Conservation (phyloP, 371 early-diverging fungal species). For the Mortierella sp. region DNA sequence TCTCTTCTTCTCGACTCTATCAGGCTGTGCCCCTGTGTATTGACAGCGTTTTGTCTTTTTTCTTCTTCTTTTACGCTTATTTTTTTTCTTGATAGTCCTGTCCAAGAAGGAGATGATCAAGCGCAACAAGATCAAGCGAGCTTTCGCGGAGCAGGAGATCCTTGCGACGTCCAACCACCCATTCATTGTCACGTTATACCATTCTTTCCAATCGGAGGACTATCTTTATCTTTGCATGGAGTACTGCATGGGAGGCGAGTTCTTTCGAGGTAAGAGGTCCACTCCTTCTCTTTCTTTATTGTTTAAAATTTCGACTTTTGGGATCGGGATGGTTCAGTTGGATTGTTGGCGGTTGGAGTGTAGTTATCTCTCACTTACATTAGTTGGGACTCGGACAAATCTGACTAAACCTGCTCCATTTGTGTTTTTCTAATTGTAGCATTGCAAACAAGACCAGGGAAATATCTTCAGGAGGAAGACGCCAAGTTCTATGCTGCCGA, state of each 20-base stretch:
- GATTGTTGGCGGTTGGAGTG: background rate
- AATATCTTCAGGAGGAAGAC: constrained; percentile 87
- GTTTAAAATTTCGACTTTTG: background rate
- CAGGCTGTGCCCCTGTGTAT: background rate
- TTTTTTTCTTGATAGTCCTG: too few species aligned
- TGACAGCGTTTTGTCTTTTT: background rate
- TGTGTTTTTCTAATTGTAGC: constrained; percentile 56
- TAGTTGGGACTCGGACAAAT: constrained; percentile 4
- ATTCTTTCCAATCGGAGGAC: constrained; percentile 96
- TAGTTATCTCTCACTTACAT: background rate
- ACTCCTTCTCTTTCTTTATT: background rate
- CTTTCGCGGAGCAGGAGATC: constrained; percentile 97
- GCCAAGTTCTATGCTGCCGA: constrained; percentile 99
- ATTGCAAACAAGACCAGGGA: constrained; percentile 88
- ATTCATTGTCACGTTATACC: constrained; percentile 97
- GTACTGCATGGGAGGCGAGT: constrained; percentile 99
- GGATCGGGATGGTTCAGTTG: background rate
- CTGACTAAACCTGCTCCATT: background rate
- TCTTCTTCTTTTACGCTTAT: background rate
- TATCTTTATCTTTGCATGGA: constrained; percentile 98
- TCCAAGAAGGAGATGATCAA: constrained; percentile 97
- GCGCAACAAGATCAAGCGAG: constrained; percentile 97
- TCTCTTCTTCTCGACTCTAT: background rate
- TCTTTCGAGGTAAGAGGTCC: constrained; percentile 80
- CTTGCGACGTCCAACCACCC: constrained; percentile 94